Evolutionary conservation across 129 eudicot genomes (phyloP).

Genomic region (Glebionis coronaria): DNA sequence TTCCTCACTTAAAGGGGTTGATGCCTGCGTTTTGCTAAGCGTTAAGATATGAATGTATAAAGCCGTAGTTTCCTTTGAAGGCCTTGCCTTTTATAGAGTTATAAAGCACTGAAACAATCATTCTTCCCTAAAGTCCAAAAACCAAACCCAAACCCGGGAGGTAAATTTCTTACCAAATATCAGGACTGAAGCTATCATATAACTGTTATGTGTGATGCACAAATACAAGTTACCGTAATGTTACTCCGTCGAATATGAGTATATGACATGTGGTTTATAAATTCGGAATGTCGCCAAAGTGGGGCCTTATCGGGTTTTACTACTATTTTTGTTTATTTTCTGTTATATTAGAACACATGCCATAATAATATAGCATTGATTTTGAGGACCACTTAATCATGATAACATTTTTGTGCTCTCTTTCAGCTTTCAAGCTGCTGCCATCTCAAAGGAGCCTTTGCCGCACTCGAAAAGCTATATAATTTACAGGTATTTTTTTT

Average conservation of each 20-base stretch:
- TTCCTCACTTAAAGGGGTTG: conserved; percentile 28
- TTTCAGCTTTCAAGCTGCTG: conserved; percentile 19
- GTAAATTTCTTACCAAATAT: neutral
- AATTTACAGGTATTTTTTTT: neutral
- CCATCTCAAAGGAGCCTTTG: neutral
- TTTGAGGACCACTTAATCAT: conserved; percentile 24
- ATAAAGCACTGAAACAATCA: neutral
- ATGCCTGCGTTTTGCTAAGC: conserved; percentile 40
- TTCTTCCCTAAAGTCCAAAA: neutral
- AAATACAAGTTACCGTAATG: neutral
- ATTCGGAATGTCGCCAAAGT: conserved; percentile 2
- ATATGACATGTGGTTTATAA: neutral
- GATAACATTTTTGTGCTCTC: conserved; percentile 24
- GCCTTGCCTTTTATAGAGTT: conserved; percentile 9
- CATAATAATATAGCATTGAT: neutral
- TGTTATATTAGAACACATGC: neutral
- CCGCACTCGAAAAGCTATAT: neutral
- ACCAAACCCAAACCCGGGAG: neutral
- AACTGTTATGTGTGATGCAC: too few relatives aligned
- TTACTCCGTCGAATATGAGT: neutral
- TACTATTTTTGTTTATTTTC: neutral
- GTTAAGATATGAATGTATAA: conserved; percentile 13
- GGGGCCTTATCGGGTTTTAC: neutral
- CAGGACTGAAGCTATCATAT: too few relatives aligned
- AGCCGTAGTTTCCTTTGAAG: conserved; percentile 10